Base-by-base conservation (phyloP, 768 basidiomycete genomes). In the Tulasnella sp. region DNA sequence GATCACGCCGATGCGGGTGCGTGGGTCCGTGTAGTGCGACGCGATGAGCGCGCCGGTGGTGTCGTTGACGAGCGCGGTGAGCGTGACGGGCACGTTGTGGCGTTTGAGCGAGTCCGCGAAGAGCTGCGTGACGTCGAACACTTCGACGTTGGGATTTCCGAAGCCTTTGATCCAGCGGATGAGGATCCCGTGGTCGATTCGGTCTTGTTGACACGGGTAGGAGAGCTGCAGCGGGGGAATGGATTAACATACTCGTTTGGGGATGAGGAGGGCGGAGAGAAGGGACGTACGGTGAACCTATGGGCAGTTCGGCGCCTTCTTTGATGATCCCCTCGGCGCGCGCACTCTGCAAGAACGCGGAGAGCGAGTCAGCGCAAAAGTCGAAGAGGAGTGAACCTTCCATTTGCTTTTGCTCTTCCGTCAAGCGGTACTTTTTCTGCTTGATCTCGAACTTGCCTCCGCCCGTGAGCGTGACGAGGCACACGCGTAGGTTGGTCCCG, bases 91-190 rank as follows among this genome's bases (percentile, higher is more conserved):
- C n/a, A 97, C 86, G 72, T 90, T 82, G 77, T 86, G 83, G 84
- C 90, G 92, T 71, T 83, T 83, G 62, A 99, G 86, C 16, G 92
- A 90, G 71, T 88, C 81, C 65, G 88, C 87, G 83, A 99, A 96
- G 93, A 99, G 95, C 42, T 84, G 91, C 4, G 93, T 95, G 14
- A 96, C 94, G 77, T 99, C 93, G 70, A 86, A 83, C 19, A 95
- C 95, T 80, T 98, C 97, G 19, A 93, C 94, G 78, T 95, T 94
- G 5, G 86, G 79, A 0, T 91, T 91, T 37, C 94, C 94, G 77
- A 98, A 98, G 75, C 97, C 97, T 81, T 99, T 99, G n/a, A 96
- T 99, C 97, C 97, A 99, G 19, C 96, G 90, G 77, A 98, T 94
- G 41, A 98, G 89, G 74, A 87, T 86, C 29, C 94, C 96, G 74